Evolutionary conservation across 306 rosid species (phyloP), one percentile per base, ranked within the genome.

Genomic region (Arachis hypogaea): DNA sequence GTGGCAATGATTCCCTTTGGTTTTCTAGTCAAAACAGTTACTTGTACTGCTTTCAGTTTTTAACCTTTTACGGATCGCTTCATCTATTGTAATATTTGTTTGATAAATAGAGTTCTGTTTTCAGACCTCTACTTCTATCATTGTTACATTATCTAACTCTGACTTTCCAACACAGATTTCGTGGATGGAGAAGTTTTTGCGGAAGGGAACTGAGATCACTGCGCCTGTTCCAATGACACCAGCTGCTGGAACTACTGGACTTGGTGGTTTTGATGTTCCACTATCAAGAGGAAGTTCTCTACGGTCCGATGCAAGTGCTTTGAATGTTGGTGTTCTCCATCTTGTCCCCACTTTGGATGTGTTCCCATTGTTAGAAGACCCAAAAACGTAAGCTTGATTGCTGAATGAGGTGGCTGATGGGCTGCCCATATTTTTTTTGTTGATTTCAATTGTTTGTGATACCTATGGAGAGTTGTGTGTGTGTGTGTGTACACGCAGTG

Each of bases 181-280:
- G 5, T 95, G 99, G 99, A 95, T 95, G 98, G 99, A 92, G 82
- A 95, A 95, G 85, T 92, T 95, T 83, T 73, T 92, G 74, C 93
- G 14, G 74, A 92, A 82, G 80, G 97, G 99, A 73, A 95, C 92
- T 68, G 99, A 95, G 88, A 95, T 95, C 76, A 90, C 93, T 75
- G 99, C 99, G 41, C 99, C 99, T 42, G 99, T 90, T 71, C 99
- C 99, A 14, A 92, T 79, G 93, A 84, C 88, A 77, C 96, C 98
- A 45, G 79, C 87, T 73, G 97, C 90, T 73, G 99, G 92, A 72
- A 95, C 99, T 70, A 95, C 99, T 56, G 99, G 98, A 56, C 98
- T 95, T 73, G 99, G 99, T 68, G 99, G 99, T 78, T 95, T 95
- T 81, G 99, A 92, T 79, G 96, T 88, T 77, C 99, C 99, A 78